Conservation (phyloP, 306 rosid species). For the Fragaria nilgerrensis region DNA sequence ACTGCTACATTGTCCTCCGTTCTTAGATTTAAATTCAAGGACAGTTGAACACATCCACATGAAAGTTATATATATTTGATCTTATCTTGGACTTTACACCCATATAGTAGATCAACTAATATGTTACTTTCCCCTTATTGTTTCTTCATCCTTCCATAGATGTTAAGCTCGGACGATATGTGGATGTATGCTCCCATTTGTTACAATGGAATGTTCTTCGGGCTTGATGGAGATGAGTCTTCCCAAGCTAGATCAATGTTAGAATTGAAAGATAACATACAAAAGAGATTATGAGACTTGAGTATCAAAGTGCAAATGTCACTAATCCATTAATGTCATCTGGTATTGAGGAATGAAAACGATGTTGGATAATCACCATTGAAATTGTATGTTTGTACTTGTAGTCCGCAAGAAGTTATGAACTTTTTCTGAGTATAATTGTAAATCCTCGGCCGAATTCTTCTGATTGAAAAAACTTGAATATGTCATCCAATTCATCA, state of each 20-base stretch:
- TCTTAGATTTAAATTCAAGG: too few species aligned
- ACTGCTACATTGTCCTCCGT: background rate
- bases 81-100: background rate
- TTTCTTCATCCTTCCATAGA: slow-evolving; percentile 38
- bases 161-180: slow-evolving; percentile 82
- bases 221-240: slow-evolving; percentile 48
- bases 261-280: slow-evolving; percentile 10
- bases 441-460: too few species aligned
- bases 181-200: slow-evolving; percentile 97
- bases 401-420: too few species aligned
- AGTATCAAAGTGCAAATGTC: background rate
- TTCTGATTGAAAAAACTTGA: too few species aligned
- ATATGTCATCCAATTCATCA: too few species aligned
- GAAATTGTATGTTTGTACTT: too few species aligned
- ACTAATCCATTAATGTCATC: background rate
- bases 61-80: background rate
- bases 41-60: too few species aligned
- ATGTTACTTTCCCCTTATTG: background rate
- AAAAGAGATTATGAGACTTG: background rate
- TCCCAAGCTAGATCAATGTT: slow-evolving; percentile 34
- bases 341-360: background rate
- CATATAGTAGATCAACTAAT: background rate
- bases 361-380: background rate
- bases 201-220: slow-evolving; percentile 80
- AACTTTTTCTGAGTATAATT: too few species aligned